Evolutionary conservation across 1,139 yeast species (phyloP).

Genomic region (Debaryomycetaceae sp.): DNA sequence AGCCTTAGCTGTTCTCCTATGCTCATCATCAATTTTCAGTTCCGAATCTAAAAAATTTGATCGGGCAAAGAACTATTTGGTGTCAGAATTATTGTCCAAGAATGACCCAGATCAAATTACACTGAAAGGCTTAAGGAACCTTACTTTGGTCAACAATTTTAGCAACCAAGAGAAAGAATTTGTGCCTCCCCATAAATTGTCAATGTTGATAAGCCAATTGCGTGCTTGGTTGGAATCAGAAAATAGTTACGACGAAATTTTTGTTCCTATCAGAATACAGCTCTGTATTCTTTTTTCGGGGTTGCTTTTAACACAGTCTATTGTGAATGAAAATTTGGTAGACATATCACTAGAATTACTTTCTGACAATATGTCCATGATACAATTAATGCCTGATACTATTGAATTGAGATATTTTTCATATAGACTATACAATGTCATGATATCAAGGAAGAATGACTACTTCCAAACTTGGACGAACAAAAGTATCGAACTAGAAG

Average conservation of each 20-base stretch:
- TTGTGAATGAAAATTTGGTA: constrained; percentile 30
- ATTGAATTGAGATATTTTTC: constrained; percentile 48
- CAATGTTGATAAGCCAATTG: constrained; percentile 55
- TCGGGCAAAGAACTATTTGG: constrained; percentile 56
- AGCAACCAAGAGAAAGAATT: constrained; percentile 29
- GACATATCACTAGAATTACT: constrained; percentile 39
- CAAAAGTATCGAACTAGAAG: constrained; percentile 14
- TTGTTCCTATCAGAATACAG: constrained; percentile 49
- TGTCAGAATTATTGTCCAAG: constrained; percentile 63
- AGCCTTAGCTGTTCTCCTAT: constrained; percentile 35
- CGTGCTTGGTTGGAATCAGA: constrained; percentile 60
- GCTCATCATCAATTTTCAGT: constrained; percentile 34
- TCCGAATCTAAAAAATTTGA: constrained; percentile 34
- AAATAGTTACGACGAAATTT: constrained; percentile 54
- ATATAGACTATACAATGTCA: constrained; percentile 36
- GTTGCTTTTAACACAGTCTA: constrained; percentile 18
- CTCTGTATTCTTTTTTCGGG: constrained; percentile 46
- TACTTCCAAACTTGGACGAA: constrained; percentile 30
- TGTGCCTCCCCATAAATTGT: constrained; percentile 55
- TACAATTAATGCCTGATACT: constrained; percentile 33
- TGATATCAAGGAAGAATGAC: constrained; percentile 15
- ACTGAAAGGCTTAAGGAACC: constrained; percentile 39
- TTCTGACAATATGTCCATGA: constrained; percentile 49
- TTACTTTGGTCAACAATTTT: constrained; percentile 51
- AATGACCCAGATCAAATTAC: constrained; percentile 36